A percentile compares a stretch with the other conserved stretches of the same genome.
Evolutionary conservation across 148 eudicot genomes (phyloP).

Genomic region (Vaccinium macrocarpon): DNA sequence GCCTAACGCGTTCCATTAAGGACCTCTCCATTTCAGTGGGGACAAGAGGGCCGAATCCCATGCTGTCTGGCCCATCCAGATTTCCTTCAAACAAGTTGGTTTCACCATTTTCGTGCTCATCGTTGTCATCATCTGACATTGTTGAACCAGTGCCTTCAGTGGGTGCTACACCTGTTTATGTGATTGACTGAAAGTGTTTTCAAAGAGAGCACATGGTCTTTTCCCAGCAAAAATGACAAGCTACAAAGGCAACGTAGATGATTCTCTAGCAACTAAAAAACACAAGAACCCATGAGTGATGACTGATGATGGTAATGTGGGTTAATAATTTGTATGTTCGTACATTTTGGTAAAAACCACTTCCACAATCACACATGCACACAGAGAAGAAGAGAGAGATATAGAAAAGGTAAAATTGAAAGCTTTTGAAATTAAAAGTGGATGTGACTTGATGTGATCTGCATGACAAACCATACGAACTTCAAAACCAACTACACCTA

Average conservation of each 20-base stretch:
- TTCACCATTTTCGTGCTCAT: slow-evolving; percentile 71
- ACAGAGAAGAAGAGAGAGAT: neutral
- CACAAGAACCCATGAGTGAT: neutral
- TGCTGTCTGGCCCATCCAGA: slow-evolving; percentile 62
- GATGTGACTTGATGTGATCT: neutral
- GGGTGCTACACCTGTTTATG: slow-evolving; percentile 72
- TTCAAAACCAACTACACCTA: neutral
- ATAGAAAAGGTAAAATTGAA: neutral
- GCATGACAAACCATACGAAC: neutral
- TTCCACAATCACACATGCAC: neutral
- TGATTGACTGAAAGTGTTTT: neutral
- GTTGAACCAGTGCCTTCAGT: slow-evolving; percentile 95
- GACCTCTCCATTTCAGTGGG: slow-evolving; percentile 87
- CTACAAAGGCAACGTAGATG: neutral
- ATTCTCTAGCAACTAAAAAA: neutral
- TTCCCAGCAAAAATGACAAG: neutral
- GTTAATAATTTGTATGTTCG: neutral
- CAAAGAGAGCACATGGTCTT: neutral
- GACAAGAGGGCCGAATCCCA: slow-evolving; percentile 84
- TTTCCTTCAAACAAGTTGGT: slow-evolving; percentile 68
- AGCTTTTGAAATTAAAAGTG: neutral
- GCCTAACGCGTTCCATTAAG: slow-evolving; percentile 93
- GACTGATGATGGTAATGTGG: neutral
- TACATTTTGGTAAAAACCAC: neutral
- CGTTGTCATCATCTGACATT: slow-evolving; percentile 94